phyloP scores from a whole-genome alignment of 805 yeast genomes.

The Soucietia sequanensis region DNA sequence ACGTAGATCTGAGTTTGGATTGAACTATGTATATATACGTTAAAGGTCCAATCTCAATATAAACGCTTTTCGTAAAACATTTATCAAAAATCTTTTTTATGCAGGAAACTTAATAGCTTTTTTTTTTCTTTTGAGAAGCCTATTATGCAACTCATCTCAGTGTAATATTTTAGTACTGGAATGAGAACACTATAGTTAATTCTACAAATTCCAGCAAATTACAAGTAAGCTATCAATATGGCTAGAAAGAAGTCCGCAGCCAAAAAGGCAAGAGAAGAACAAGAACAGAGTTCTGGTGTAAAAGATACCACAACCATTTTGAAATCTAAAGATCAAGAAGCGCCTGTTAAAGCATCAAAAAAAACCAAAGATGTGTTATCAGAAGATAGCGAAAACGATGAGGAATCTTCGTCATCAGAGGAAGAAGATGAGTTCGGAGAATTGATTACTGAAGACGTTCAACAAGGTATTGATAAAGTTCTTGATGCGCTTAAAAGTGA shows the following conservation, averaged over 20 bases:
- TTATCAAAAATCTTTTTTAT: too few species aligned
- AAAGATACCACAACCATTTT: neutral
- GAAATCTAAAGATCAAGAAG: conserved; percentile 12
- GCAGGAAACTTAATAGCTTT: too few species aligned
- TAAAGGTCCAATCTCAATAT: too few species aligned
- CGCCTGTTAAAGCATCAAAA: neutral
- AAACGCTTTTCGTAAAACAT: too few species aligned
- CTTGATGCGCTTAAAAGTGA: conserved; percentile 65
- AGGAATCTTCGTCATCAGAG: conserved; percentile 46
- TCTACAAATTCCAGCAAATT: too few species aligned
- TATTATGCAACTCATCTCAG: too few species aligned
- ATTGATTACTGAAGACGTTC: conserved; percentile 81
- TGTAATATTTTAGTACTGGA: too few species aligned
- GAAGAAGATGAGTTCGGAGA: conserved; percentile 94
- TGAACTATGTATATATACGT: too few species aligned
- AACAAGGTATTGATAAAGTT: conserved; percentile 72
- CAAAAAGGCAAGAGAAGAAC: conserved; percentile 60
- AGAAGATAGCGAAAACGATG: conserved; percentile 20
- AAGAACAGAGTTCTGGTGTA: conserved; percentile 14
- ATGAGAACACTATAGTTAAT: too few species aligned
- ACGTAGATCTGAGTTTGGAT: too few species aligned
- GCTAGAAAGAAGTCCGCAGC: conserved; percentile 87
- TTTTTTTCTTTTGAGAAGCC: too few species aligned
- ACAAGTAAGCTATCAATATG: too few species aligned
- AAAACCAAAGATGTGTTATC: conserved; percentile 14